Base-by-base conservation (phyloP, 2,329 filamentous ascomycete species). In the Fusarium buharicum region DNA sequence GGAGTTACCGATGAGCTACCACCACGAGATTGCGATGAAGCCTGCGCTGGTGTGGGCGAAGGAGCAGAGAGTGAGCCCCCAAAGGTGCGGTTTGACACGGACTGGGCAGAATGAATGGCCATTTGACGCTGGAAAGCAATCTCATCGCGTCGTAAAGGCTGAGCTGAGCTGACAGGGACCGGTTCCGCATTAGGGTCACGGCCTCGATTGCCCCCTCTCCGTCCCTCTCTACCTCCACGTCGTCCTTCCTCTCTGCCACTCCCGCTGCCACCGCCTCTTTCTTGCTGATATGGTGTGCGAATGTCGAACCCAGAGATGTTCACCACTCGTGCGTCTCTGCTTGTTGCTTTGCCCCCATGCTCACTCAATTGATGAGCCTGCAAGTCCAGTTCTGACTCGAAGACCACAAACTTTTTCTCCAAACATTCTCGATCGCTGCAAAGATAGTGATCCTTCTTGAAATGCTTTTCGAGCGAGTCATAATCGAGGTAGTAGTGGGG, bases 331-430 rank as follows among this genome's bases (percentile, higher is more conserved):
- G 92, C 91, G 74, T 97, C 94, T 70, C 92, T 84, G 52, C 93
- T 83, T 2, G 90, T 88, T 66, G 94, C 90, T 71, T 96, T 97
- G 9, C 92, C 92, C 0, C 89, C 92, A 73, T 99, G 95, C 50
- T 89, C 86, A 68, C 90, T 89, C 10, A 99, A 78, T 74, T 96
- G 92, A 77, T 99, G 95, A 4, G 90, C 95, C 75, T 98, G 96
- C 41, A 99, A 79, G 71, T 99, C 95, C 82, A 99, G 88, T 71
- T 97, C 92, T 0, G 93, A 93, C 51, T 92, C 92, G 68, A 99
- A 99, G 1, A 98, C 95, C 27, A 98, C 90, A 73, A 98, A 97
- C 74, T 97, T 98, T 84, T 97, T 97, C 69, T 98, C 95, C 72
- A 95, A 74, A 71, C 95, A 99, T 72, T 97, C 93, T 50, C 85